Percentiles rank a stretch among this genome's conserved stretches.
phyloP scores from a whole-genome alignment of 2,329 filamentous ascomycete species.

The Scortechinia acanthostroma region DNA sequence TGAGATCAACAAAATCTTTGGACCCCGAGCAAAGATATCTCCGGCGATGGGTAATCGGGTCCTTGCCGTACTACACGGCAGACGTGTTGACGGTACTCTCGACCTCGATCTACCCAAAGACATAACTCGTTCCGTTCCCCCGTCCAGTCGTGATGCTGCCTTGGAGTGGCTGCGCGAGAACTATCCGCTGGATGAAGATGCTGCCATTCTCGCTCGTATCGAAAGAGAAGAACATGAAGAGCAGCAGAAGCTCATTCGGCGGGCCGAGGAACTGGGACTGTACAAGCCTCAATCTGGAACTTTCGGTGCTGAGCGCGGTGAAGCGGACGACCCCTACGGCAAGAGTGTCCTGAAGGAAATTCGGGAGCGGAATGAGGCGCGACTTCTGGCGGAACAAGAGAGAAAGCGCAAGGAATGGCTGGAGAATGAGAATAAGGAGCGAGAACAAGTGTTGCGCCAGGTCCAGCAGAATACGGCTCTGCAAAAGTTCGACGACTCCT shows the following conservation, averaged over 20 bases:
- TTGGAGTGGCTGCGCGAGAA: neutral
- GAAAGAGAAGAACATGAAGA: neutral
- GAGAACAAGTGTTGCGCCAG: neutral
- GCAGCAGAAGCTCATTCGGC: constrained; percentile 1
- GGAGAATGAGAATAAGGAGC: neutral
- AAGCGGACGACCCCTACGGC: neutral
- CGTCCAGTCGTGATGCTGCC: neutral
- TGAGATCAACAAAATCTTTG: neutral
- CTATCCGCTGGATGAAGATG: neutral
- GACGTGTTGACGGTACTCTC: neutral
- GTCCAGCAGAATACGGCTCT: neutral
- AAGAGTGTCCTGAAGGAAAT: neutral
- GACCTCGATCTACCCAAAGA: neutral
- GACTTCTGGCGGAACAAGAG: neutral
- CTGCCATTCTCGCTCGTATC: neutral
- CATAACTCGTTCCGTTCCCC: neutral
- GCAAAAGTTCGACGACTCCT: neutral
- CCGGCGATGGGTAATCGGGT: neutral
- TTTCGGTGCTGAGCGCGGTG: neutral
- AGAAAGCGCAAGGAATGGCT: neutral
- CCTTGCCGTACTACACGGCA: neutral
- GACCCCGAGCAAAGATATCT: neutral
- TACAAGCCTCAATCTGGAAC: neutral
- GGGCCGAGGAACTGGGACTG: neutral
- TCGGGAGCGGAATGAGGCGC: neutral